Evolutionary conservation across 1,284 basidiomycete species (phyloP), one percentile per base, ranked within the genome.

Genomic region (Sporisorium graminicola): DNA sequence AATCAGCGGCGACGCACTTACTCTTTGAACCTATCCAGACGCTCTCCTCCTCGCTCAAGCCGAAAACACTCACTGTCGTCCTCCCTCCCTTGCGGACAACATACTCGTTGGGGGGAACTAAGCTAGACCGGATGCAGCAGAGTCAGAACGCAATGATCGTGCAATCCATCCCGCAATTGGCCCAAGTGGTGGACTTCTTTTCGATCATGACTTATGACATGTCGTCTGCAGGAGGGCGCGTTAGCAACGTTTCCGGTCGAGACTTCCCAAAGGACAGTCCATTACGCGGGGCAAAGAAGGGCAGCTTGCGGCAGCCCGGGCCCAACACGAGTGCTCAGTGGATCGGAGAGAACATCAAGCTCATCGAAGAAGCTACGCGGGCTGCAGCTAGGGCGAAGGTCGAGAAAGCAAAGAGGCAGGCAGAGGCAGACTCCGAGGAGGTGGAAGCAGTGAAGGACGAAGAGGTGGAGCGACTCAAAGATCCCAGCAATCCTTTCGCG

Each of bases 201-300:
- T 66, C 53, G 20, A 58, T 79, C 56, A 81, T 81, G 79, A 80
- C 78, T 2, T 80, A 80, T 61, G 78, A 78, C 44, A 74, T 78
- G 72, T 66, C 78, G 6, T 61, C 62, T 5, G 56, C 56, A 0
- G 58, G 42, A 9, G 78, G 78, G 0, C 22, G 62, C 3, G 47
- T 53, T 1, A 67, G 61, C 20, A 13, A 12, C 1, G 12, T 73
- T 14, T 43, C 46, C 6, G 73, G 65, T 16, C 58, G 56, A 16
- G 58, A 67, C 16, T 63, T 80, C 20, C 66, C 70, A 2, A 20
- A 43, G 3, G 66, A 66, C 31, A 80, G 77, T 27, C 69, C 74
- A 5, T 29, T 80, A 20, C 42, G 65, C 13, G 61, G 58, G 3
- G 77, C 70, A 6, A 77, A 77, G 35, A 59, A 26, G 59, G 74